Conservation (phyloP, 1,284 basidiomycete species). For the Pseudomicrostroma phylloplanum region DNA sequence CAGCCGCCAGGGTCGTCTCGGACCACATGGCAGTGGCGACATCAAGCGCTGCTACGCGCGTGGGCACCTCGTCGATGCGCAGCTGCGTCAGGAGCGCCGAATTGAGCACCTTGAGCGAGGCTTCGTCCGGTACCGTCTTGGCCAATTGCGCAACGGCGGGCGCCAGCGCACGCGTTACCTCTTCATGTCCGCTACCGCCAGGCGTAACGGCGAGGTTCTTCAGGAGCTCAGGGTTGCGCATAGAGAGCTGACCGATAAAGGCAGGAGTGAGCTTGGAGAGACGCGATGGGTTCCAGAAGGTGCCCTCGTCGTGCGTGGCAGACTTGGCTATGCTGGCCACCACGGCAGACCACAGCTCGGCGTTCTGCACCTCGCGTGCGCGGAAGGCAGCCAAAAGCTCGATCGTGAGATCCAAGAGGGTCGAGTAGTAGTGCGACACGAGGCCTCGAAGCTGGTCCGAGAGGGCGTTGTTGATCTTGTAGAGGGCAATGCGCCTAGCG, state of each 20-base stretch:
- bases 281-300: constrained; percentile 82
- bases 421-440: constrained; percentile 44
- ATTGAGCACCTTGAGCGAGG: constrained; percentile 72
- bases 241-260: constrained; percentile 62
- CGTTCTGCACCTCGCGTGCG: neutral
- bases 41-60: constrained; percentile 61
- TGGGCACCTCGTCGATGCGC: constrained; percentile 51
- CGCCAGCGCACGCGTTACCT: constrained; percentile 1
- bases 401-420: constrained; percentile 64
- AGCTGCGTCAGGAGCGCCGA: constrained; percentile 77
- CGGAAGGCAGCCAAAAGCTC: constrained; percentile 56
- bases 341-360: constrained; percentile 62
- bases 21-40: constrained; percentile 70
- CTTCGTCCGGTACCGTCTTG: constrained; percentile 58
- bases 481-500: constrained; percentile 39
- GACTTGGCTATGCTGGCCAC: constrained; percentile 65
- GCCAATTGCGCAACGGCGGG: constrained; percentile 59
- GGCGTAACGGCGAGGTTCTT: neutral
- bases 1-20: constrained; percentile 55
- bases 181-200: neutral
- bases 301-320: constrained; percentile 71
- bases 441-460: constrained; percentile 34
- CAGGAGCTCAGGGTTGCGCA: constrained; percentile 11
- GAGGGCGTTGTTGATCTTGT: constrained; percentile 35
- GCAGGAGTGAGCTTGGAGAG: constrained; percentile 61